Base-by-base conservation (phyloP, 306 rosid species). In the Inga laurina region DNA sequence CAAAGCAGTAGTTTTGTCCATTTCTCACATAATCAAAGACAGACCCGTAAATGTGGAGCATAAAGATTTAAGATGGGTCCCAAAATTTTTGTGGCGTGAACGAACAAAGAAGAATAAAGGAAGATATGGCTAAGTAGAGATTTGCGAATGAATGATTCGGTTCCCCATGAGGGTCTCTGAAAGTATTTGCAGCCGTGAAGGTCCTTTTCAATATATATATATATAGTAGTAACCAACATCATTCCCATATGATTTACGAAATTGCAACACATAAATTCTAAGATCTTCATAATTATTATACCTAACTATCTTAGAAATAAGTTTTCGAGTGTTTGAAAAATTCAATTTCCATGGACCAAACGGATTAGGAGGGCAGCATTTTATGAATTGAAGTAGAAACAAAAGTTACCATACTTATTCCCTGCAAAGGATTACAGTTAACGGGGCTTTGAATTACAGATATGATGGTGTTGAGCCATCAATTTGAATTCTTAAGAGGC, bases 391-490 rank as follows among this genome's bases (percentile, higher is more conserved):
- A 16, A 84, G 82, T 67, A 82, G 75, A 83, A 79, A 74, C 80
- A 83, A 56, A 57, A 76, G 82, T 85, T 62, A 79, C 76, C 65
- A 86, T 79, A 82, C 83, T 79, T 77, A 76, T 67, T 83, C 83
- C 82, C 71, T 75, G 80, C 74, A 85, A 83, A 73, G 49, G 71
- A 66, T 86, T 82, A 86, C 69, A 79, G 72, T 82, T 71, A 82
- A 56, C 76, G 78, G 78, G 52, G 79, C 87, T 68, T 83, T 82
- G 75, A 43, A 83, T 57, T 81, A 79, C 80, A 87, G 79, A 80
- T 83, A 78, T 76, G 90, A 80, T 76, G 90, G 57, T 71, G 82
- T 91, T 88, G 84, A 84, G 69, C 89, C 81, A 68, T 84, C 82
- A 76, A 82, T 66, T 76, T 81, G 83, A 87, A 83, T 86, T 86